These are phyloP conservation scores for Yamadazyma aaseri DNA, from an alignment of 1,139 yeast genomes.

Conservation along the genomic window DNA sequence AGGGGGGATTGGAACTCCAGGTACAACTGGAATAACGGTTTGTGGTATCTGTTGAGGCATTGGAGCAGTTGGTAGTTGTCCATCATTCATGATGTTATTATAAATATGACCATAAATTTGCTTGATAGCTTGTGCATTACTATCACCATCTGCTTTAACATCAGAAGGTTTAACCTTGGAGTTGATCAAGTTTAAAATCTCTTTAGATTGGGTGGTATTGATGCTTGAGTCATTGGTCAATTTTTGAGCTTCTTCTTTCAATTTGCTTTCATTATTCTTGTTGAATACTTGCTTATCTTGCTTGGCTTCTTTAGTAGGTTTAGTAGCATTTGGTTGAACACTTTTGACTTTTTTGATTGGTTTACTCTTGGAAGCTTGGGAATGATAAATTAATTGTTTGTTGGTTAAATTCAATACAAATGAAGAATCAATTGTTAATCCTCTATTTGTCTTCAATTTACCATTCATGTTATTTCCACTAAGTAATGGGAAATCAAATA, in stretches of 20 bases:
- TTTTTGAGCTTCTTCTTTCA: constrained; percentile 19
- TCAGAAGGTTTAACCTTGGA: constrained; percentile 15
- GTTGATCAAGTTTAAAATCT: constrained; percentile 27
- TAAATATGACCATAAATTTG: constrained; percentile 51
- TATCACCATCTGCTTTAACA: constrained; percentile 18
- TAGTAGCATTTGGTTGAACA: constrained; percentile 14
- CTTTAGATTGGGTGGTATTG: constrained; percentile 22
- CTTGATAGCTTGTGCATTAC: constrained; percentile 40
- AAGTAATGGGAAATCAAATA: constrained; percentile 80
- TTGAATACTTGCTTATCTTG: constrained; percentile 8
- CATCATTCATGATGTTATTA: constrained; percentile 43
- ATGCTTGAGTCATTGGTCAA: constrained; percentile 13
- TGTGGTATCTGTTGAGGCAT: constrained; percentile 4
- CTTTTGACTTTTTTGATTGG: constrained; percentile 22
- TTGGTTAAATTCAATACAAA: constrained; percentile 74
- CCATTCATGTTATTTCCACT: constrained; percentile 85
- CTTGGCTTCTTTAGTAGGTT: constrained; percentile 18
- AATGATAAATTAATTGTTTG: constrained; percentile 74
- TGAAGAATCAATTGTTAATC: constrained; percentile 78
- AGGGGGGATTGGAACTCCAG: constrained; percentile 34
- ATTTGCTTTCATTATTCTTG: constrained; percentile 17
- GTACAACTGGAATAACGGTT: constrained; percentile 17
- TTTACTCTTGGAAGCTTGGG: constrained; percentile 57
- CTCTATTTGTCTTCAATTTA: constrained; percentile 74
- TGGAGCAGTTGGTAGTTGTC: constrained; percentile 20